These are phyloP conservation scores for Baorangia bicolor DNA, from an alignment of 768 basidiomycete species.

Conservation along the genomic window DNA sequence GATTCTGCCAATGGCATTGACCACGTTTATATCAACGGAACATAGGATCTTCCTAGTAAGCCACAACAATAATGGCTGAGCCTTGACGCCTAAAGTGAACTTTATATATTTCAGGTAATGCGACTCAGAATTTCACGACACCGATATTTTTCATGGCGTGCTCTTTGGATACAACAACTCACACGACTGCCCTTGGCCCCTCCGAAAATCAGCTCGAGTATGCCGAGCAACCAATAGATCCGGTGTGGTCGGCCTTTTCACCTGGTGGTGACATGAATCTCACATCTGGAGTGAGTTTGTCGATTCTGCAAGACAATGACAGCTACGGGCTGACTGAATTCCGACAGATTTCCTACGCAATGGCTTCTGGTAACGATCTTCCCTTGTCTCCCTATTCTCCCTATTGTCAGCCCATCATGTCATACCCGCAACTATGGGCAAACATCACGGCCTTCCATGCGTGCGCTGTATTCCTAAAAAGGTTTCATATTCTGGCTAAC, in stretches of 20 bases:
- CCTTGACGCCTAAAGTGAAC: not conserved
- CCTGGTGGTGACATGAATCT: not conserved
- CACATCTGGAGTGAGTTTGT: too few species aligned
- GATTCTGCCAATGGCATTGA: not conserved
- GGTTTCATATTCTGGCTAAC: not conserved
- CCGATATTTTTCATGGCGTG: not conserved
- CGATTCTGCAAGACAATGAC: too few species aligned
- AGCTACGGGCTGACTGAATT: too few species aligned
- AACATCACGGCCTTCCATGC: too few species aligned
- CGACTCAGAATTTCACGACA: not conserved
- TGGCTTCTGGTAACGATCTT: too few species aligned
- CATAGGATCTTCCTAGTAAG: not conserved
- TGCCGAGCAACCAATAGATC: not conserved
- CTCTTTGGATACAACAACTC: not conserved
- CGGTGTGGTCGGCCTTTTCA: not conserved
- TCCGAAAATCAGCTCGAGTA: not conserved
- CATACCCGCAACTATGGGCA: too few species aligned
- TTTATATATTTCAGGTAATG: not conserved
- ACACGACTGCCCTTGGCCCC: not conserved
- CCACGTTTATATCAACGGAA: not conserved
- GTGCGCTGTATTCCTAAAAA: not conserved
- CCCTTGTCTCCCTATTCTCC: too few species aligned
- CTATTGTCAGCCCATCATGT: too few species aligned
- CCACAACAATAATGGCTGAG: not conserved
- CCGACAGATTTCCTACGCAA: too few species aligned